Percentiles rank a stretch among this genome's conserved stretches.
Conservation (phyloP, 2,329 filamentous ascomycete species). For the Exophiala mesophila region DNA sequence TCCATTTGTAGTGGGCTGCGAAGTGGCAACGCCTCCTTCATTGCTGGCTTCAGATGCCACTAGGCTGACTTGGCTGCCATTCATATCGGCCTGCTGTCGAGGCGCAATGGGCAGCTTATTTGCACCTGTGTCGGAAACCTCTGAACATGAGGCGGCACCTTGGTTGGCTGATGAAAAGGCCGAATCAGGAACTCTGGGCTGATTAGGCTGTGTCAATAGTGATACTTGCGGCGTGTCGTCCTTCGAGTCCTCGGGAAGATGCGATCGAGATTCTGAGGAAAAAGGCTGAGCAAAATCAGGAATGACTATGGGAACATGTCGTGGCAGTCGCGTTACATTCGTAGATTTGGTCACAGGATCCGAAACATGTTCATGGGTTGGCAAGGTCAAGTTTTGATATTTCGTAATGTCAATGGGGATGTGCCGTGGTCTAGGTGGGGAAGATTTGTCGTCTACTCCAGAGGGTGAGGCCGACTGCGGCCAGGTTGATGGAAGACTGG, state of each 20-base stretch:
- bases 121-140: slow-evolving; percentile 4
- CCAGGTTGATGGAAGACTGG: slow-evolving; percentile 14
- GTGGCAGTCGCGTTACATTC: slow-evolving; percentile 21
- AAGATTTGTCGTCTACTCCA: slow-evolving; percentile 6
- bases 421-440: slow-evolving; percentile 7
- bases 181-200: neutral
- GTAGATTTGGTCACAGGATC: slow-evolving; percentile 12
- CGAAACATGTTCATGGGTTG: slow-evolving; percentile 8
- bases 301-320: slow-evolving; percentile 31
- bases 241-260: too few relatives aligned
- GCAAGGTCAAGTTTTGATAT: slow-evolving; percentile 13
- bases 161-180: slow-evolving; percentile 17
- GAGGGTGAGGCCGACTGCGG: slow-evolving; percentile 12
- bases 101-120: neutral
- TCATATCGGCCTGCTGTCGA: slow-evolving; percentile 18
- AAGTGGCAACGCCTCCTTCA: slow-evolving; percentile 18
- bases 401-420: slow-evolving; percentile 17
- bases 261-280: slow-evolving; percentile 18
- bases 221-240: too few relatives aligned
- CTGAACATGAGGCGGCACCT: slow-evolving; percentile 2
- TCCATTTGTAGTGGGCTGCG: slow-evolving; percentile 4
- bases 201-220: slow-evolving; percentile 4
- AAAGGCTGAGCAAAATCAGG: slow-evolving; percentile 29
- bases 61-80: slow-evolving; percentile 27
- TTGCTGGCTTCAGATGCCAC: slow-evolving; percentile 24